phyloP scores from a whole-genome alignment of 1,284 basidiomycete genomes.

The Cystobasidium sp. region DNA sequence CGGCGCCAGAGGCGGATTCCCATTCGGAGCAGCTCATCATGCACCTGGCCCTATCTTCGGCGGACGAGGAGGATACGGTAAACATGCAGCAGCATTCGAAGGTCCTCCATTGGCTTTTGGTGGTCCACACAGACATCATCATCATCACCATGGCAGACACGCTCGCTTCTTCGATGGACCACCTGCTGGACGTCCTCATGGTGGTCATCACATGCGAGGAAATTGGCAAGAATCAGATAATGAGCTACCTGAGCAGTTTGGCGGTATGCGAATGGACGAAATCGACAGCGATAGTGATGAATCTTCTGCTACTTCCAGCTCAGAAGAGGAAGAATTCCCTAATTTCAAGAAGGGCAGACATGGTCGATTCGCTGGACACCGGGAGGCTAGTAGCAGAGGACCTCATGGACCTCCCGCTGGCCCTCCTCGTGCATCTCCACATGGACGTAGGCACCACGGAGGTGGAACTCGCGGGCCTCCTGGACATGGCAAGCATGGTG shows the following conservation, averaged over 20 bases:
- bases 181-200: no score
- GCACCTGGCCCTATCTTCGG: background rate
- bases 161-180: background rate
- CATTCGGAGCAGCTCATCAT: background rate
- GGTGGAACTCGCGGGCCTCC: background rate
- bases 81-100: background rate
- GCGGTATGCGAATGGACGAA: background rate
- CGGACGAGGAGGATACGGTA: background rate
- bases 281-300: background rate
- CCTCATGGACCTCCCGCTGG: background rate
- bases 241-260: background rate
- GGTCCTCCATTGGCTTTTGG: background rate
- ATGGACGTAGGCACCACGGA: background rate
- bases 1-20: no score
- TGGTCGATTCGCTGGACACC: background rate
- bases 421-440: background rate
- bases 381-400: background rate
- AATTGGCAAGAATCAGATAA: background rate
- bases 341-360: background rate
- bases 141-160: background rate
- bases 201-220: background rate
- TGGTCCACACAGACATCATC: constrained; percentile 16
- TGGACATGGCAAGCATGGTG: background rate
- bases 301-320: background rate
- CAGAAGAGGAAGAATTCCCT: background rate